Conservation (phyloP, 2,329 filamentous ascomycete species). For the Cercospora sesami region DNA sequence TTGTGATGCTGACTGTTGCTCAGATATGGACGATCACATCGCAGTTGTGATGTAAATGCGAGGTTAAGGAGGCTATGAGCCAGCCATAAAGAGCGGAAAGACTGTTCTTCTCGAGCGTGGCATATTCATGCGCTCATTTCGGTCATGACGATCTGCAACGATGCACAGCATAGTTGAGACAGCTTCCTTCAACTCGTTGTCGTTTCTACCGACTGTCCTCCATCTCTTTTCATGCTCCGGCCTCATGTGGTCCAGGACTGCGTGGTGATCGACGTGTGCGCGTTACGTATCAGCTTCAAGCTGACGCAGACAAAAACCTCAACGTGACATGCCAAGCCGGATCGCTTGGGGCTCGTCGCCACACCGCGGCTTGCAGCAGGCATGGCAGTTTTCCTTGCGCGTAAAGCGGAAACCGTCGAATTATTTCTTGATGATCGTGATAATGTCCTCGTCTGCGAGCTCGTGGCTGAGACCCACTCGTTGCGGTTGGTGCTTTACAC, state of each 20-base stretch:
- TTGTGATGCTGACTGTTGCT: conserved; percentile 19
- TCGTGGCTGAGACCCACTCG: conserved; percentile 88
- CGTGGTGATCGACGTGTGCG: not conserved
- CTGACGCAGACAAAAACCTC: not conserved
- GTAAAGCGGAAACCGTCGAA: not conserved
- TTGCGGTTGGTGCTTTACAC: conserved; percentile 98
- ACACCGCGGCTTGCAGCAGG: conserved; percentile 3
- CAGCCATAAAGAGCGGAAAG: not conserved
- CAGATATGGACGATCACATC: conserved; percentile 18
- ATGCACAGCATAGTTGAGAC: not conserved
- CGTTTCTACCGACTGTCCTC: not conserved
- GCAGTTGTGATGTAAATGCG: conserved; percentile 13
- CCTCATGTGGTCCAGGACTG: not conserved
- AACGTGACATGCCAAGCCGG: conserved; percentile 11
- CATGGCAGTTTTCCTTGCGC: not conserved
- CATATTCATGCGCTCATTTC: not conserved
- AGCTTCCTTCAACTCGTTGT: not conserved
- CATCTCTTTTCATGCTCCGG: not conserved
- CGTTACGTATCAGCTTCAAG: not conserved
- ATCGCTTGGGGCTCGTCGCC: conserved; percentile 9
- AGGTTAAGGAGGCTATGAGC: not conserved
- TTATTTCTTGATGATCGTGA: conserved; percentile 41
- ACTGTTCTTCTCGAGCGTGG: not conserved
- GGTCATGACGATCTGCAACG: not conserved
- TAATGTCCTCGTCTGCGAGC: conserved; percentile 94